These are phyloP conservation scores for Hypoxylon subgilvum DNA, from an alignment of 495 filamentous ascomycete genomes.

Conservation along the genomic window DNA sequence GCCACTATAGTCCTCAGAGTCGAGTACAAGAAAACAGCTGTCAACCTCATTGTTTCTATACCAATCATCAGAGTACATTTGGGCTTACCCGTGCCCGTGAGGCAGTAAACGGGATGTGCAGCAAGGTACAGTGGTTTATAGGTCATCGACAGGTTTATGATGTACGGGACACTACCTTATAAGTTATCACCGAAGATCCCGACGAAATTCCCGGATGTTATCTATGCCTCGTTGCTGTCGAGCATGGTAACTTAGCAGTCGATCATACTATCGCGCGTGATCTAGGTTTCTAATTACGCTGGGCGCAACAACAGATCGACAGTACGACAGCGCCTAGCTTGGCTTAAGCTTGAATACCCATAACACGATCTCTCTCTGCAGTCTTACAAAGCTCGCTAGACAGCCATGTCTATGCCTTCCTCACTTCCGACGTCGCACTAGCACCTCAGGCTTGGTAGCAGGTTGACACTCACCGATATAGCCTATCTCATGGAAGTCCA, in stretches of 20 bases:
- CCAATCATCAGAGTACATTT: conserved; percentile 1
- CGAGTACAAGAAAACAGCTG: not conserved
- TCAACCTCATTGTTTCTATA: conserved; percentile 22
- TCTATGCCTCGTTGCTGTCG: not conserved
- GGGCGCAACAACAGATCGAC: conserved; percentile 8
- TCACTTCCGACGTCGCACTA: conserved; percentile 22
- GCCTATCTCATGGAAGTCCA: not conserved
- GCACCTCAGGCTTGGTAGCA: not conserved
- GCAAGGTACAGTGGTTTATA: not conserved
- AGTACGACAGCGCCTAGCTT: not conserved
- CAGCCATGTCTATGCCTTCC: conserved; percentile 1
- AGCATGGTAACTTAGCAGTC: not conserved
- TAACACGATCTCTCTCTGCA: conserved; percentile 3
- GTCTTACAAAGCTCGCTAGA: conserved; percentile 6
- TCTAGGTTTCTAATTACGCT: not conserved
- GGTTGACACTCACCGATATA: not conserved
- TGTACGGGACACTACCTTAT: conserved; percentile 1
- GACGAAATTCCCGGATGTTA: not conserved
- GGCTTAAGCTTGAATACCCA: not conserved
- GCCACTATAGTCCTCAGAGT: conserved; percentile 5
- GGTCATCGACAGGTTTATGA: not conserved
- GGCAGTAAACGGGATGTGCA: not conserved
- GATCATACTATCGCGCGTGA: conserved; percentile 21
- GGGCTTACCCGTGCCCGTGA: not conserved
- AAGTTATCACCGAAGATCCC: not conserved